phyloP scores from a whole-genome alignment of 352 stramenopile species.

The Lagenidium giganteum region DNA sequence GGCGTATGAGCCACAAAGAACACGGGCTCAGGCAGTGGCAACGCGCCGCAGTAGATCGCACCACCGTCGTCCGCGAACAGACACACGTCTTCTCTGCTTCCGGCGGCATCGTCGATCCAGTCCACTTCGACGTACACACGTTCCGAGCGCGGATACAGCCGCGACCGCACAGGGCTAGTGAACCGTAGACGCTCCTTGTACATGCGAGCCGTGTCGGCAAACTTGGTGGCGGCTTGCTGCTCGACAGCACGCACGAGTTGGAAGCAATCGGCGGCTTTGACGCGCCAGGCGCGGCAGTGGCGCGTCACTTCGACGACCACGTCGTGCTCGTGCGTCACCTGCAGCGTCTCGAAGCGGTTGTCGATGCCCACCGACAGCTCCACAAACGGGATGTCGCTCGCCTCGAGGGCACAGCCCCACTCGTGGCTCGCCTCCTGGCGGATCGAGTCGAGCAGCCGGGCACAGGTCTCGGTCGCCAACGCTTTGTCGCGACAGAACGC shows the following conservation, averaged over 20 bases:
- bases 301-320: conserved; percentile 30
- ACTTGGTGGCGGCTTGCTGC: conserved; percentile 11
- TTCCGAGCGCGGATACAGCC: conserved; percentile 29
- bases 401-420: conserved; percentile 34
- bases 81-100: too few relatives aligned
- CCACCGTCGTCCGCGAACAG: conserved; percentile 24
- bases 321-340: conserved; percentile 19
- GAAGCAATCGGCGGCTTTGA: conserved; percentile 21
- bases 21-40: too few relatives aligned
- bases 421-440: conserved; percentile 27
- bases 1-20: too few relatives aligned
- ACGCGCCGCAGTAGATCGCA: too few relatives aligned
- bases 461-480: conserved; percentile 15
- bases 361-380: too few relatives aligned
- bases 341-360: too few relatives aligned
- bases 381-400: too few relatives aligned
- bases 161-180: conserved; percentile 14
- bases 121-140: conserved; percentile 42
- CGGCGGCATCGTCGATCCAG: too few relatives aligned
- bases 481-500: conserved; percentile 22
- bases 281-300: conserved; percentile 26
- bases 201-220: too few relatives aligned
- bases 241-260: conserved; percentile 22
- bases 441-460: too few relatives aligned
- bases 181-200: too few relatives aligned